Base-by-base conservation (phyloP, 2,329 filamentous ascomycete genomes). In the Sporothrix pseudoabietina region DNA sequence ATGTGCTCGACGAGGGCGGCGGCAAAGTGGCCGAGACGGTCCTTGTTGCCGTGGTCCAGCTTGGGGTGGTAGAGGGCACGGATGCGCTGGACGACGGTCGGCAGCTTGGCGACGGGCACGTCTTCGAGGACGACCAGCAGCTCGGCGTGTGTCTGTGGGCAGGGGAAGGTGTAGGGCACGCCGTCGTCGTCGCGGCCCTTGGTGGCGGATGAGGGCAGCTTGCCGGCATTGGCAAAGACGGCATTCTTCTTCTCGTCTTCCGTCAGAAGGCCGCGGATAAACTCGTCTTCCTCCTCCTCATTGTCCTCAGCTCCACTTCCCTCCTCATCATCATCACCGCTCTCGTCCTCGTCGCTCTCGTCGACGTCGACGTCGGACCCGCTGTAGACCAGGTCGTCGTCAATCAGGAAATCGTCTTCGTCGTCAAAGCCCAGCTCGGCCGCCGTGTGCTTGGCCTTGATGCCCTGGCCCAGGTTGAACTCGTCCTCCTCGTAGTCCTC, bases 11-110 rank as follows among this genome's bases (percentile, higher is more conserved):
- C 87, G 12, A 95, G 84, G 6, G 87, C 85, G 47, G 84, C 83
- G 4, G 91, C 86, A 79, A 95, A 94, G 69, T 88, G 85, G 74
- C 88, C 81, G 16, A 98, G 88, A 79, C 93, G 94, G 76, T 89
- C 87, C 83, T 97, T 98, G 83, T 99, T 98, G 74, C 91, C 90
- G 76, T 88, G 89, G 75, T 92, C 89, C 44, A 99, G 87, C 77
- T 95, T 94, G 8, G 95, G 92, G 79, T 98, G 94, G 80, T 98
- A 92, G n/a, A 97, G 84, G 14, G 94, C 92, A 82, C 96, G 90
- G 78, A 99, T 96, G 75, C 95, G 89, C 81, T 97, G 94, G 32
- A 99, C 86, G 55, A 97, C 91, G 0, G 88, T 92, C 0, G 94
- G 91, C 1, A 95, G 82, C 78, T 93, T 90, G 12, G 89, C 83